Base-by-base conservation (phyloP, 208 protist genomes). In the Leishmania guyanensis region DNA sequence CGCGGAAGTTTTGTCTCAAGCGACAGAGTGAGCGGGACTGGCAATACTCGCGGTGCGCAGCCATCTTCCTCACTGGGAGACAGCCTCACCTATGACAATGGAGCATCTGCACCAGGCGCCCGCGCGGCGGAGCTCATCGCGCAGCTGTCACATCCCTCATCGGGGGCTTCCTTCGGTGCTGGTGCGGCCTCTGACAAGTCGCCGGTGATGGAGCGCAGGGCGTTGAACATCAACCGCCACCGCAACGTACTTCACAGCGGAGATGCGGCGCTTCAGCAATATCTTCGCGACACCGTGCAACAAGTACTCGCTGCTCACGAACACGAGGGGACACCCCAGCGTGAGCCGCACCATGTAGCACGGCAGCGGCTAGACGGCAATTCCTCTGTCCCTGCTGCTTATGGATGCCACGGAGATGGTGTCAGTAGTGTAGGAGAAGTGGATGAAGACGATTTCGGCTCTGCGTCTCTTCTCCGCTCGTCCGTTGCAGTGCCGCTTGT, bases 231-330 rank as follows among this genome's bases (percentile, higher is more conserved):
- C 26, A n/a, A 20, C 50, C 0, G 5, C 46, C 43, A 50, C 60
- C 29, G 70, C 75, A 50, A 74, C 20, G 29, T 75, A 48, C 20
- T 77, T 64, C 17, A 53, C 51, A 51, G 69, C 53, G 77, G 68
- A 29, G 62, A 74, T 29, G 53, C 56, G 29, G 77, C 58, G 20
- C 77, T 85, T 10, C 82, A 85, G 62, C 82, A 75, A 43, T 85
- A 85, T 50, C 62, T 85, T 48, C 66, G 62, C n/a, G 82, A 85
- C 51, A 85, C 72, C 39, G 82, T 85, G 71, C 70, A 81, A 77
- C 76, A 81, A 39, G 76, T 85, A 29, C 64, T 85, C 65, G 68
- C 68, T 5, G 26, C 36, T 22, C 66, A 84, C 26, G 73, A 29
- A 14, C 16, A 36, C 4, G 39, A 69, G 12, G 43, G 14, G 39